Base-by-base conservation (phyloP, 177 flowering plant genomes). In the Telopea speciosissima region DNA sequence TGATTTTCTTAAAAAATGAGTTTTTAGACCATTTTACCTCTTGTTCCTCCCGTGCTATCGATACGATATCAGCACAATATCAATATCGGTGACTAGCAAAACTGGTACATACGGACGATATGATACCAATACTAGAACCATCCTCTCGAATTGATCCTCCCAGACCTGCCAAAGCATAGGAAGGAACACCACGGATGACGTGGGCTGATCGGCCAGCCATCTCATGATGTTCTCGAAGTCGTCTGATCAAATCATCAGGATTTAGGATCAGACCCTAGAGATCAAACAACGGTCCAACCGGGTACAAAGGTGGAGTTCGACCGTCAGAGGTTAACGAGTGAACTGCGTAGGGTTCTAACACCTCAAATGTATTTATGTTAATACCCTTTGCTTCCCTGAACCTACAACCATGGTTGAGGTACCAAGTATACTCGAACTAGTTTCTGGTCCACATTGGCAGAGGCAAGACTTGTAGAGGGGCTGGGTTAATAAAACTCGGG, bases 381-480 rank as follows among this genome's bases (percentile, higher is more conserved):
- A 72, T 21, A 3, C 63, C 74, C 25, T 72, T 33, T 24, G 58
- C 23, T 19, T 25, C 6, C 11, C 42, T 45, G 24, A 72, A 65
- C 62, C 65, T 24, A 1, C 75, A 26, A 12, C 26, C 33, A 24
- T 58, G 66, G 4, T 59, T 21, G 26, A 72, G 36, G 42, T 66
- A 72, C 75, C 59, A 66, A 11, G 11, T 17, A 60, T 72, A 66
- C 11, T 33, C 64, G 22, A 40, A 58, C 17, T 22, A 7, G 21
- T 40, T 67, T 60, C 25, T 66, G 36, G 40, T 60, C 66, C 17
- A 49, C 17, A 49, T 13, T 11, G 62, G 31, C 22, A 2, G 3
- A 14, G 86, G 84, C 59, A 81, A 25, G 24, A 72, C 67, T 9
- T 13, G 54, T 12, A 71, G 75, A 0, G 82, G 83, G 22, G 81